Evolutionary conservation across 2,329 filamentous ascomycete species (phyloP).

Genomic region (Microsporum ferrugineum): DNA sequence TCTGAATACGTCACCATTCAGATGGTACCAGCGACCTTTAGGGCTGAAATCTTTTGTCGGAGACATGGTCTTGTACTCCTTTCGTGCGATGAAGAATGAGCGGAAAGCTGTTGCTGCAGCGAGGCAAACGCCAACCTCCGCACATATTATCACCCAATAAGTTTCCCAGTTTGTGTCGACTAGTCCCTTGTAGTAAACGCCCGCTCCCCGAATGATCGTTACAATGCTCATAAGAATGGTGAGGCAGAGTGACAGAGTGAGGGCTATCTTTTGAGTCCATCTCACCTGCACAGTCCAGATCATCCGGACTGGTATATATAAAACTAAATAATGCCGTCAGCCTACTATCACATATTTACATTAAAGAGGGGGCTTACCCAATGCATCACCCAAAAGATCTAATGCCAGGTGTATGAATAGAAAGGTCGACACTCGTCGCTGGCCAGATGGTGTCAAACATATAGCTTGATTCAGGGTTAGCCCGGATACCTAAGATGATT

Average conservation of each 20-base stretch:
- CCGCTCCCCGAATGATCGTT: neutral
- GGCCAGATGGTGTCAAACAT: neutral
- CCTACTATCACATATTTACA: neutral
- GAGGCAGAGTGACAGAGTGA: neutral
- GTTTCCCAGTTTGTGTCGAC: neutral
- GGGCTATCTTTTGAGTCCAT: neutral
- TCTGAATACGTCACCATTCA: neutral
- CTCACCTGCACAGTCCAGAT: conserved; percentile 1
- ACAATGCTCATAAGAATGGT: conserved; percentile 4
- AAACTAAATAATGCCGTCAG: neutral
- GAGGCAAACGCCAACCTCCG: neutral
- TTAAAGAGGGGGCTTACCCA: neutral
- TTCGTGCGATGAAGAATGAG: neutral
- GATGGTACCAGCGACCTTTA: neutral
- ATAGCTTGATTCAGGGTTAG: neutral
- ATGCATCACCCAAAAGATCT: neutral
- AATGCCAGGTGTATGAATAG: conserved; percentile 1
- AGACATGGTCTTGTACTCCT: neutral
- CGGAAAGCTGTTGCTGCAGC: neutral
- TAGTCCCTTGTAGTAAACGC: neutral
- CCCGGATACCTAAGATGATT: neutral
- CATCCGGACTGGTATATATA: neutral
- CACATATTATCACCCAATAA: conserved; percentile 4
- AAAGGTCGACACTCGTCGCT: neutral
- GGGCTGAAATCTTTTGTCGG: neutral